Evolutionary conservation across 2,329 filamentous ascomycete genomes (phyloP), one percentile per base, ranked within the genome.

Genomic region (Phaeosphaeria sp.): DNA sequence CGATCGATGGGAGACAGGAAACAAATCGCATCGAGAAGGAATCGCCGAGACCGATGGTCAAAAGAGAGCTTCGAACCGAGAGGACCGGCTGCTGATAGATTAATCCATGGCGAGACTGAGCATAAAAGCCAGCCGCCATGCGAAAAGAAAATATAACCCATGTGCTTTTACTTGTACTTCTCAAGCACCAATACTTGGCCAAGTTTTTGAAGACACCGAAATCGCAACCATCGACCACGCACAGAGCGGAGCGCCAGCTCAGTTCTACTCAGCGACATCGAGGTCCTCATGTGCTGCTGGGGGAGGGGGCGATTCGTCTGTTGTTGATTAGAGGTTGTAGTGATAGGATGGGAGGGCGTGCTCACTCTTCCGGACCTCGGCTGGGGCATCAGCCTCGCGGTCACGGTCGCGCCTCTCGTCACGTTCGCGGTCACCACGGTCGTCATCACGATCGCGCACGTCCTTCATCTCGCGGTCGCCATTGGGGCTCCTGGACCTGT

Each of bases 341-440:
- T 58, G 62, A 52, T 63, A 71, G 22, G 18, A 23, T n/a, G 30
- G 59, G 62, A 49, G 47, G 54, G 59, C 58, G 52, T 58, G 36
- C 67, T 72, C 73, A 97, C 93, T 87, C 88, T 98, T 98, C 74
- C 91, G 88, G 66, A 97, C 93, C 68, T 97, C 93, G 59, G 90
- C 92, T 72, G 94, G 96, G 22, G 91, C 84, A 47, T 85, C 90
- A 70, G 89, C 90, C 72, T 95, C 74, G 72, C 78, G 69, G 66
- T 83, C 82, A 58, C 82, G 81, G 58, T 85, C 80, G 43, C 59
- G 52, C 46, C 52, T 55, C 11, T 55, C 52, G 25, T 55, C 58
- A 51, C 72, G 70, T 73, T 80, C 74, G 72, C 79, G 71, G 71
- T 84, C 83, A 48, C 84, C 83, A 63, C 84, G 80, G 60, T 85